These are phyloP conservation scores for Leishmania gerbilli DNA, from an alignment of 208 protist species.

Conservation along the genomic window DNA sequence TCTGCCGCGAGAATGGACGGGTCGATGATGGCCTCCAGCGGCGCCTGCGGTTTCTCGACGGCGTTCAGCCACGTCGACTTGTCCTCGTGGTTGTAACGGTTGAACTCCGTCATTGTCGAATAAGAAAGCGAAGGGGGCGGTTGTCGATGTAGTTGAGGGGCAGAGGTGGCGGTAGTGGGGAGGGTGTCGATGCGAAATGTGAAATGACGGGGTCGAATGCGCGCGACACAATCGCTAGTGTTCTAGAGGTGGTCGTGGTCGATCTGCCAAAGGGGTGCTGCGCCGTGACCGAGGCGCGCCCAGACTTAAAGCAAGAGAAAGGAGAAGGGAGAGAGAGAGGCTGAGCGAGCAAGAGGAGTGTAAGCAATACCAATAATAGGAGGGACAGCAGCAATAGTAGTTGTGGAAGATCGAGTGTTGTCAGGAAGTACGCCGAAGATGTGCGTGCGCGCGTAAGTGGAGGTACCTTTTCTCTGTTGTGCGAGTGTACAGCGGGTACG, in stretches of 20 bases:
- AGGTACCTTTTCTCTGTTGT: not conserved
- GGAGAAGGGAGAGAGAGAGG: not conserved
- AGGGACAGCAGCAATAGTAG: not conserved
- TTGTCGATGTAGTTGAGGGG: not conserved
- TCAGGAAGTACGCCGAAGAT: not conserved
- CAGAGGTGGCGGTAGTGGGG: not conserved
- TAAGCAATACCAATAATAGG: not conserved
- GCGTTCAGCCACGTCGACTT: constrained; percentile 64
- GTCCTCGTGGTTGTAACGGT: constrained; percentile 49
- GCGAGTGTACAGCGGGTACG: too few relatives aligned
- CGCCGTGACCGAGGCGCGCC: not conserved
- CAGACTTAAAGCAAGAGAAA: not conserved
- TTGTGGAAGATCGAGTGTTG: not conserved
- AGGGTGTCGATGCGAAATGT: not conserved
- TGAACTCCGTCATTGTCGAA: constrained; percentile 12
- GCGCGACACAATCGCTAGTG: not conserved
- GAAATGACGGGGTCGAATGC: not conserved
- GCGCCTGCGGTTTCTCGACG: constrained; percentile 32
- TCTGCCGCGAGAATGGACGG: constrained; percentile 94
- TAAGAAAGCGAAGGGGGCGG: not conserved
- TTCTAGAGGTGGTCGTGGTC: not conserved
- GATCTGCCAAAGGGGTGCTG: not conserved
- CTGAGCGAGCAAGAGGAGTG: not conserved
- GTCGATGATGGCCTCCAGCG: constrained; percentile 69
- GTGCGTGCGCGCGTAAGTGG: not conserved